Evolutionary conservation across 2,329 filamentous ascomycete genomes (phyloP).

Genomic region (Fusarium sp.): DNA sequence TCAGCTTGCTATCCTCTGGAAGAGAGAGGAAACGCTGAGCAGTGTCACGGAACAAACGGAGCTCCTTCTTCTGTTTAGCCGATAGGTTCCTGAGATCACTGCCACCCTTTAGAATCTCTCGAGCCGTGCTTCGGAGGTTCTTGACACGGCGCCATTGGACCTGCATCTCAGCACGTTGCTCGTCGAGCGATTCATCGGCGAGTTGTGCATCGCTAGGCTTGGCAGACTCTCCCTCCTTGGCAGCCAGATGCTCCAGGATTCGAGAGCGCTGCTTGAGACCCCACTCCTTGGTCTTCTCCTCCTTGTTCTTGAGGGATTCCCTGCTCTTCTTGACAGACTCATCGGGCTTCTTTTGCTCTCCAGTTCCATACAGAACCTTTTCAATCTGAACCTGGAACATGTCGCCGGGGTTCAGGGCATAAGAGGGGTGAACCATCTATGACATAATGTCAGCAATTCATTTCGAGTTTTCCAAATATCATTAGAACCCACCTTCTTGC

Average conservation of each 20-base stretch:
- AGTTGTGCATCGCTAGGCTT: constrained; percentile 33
- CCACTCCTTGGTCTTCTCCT: constrained; percentile 40
- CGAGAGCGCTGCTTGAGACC: constrained; percentile 33
- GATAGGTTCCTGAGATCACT: constrained; percentile 63
- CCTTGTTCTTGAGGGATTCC: constrained; percentile 43
- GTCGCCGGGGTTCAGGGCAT: constrained; percentile 95
- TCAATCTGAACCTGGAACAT: constrained; percentile 97
- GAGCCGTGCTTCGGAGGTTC: constrained; percentile 47
- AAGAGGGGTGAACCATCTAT: constrained; percentile 92
- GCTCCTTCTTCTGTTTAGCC: constrained; percentile 79
- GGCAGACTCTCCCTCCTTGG: constrained; percentile 37
- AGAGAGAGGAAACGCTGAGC: constrained; percentile 70
- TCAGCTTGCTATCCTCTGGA: constrained; percentile 47
- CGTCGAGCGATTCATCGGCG: constrained; percentile 28
- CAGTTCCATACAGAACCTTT: constrained; percentile 88
- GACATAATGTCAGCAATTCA: constrained; percentile 8
- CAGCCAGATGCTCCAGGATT: constrained; percentile 27
- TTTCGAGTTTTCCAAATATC: neutral
- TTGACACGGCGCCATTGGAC: constrained; percentile 39
- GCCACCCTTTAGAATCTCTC: constrained; percentile 54
- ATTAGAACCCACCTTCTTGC: constrained; percentile 78
- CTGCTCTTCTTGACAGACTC: constrained; percentile 42
- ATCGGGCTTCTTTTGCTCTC: constrained; percentile 70
- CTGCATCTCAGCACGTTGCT: constrained; percentile 39
- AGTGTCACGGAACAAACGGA: constrained; percentile 77